Conservation (phyloP, 805 yeast species). For the Cyberlindnera galapagoensis region DNA sequence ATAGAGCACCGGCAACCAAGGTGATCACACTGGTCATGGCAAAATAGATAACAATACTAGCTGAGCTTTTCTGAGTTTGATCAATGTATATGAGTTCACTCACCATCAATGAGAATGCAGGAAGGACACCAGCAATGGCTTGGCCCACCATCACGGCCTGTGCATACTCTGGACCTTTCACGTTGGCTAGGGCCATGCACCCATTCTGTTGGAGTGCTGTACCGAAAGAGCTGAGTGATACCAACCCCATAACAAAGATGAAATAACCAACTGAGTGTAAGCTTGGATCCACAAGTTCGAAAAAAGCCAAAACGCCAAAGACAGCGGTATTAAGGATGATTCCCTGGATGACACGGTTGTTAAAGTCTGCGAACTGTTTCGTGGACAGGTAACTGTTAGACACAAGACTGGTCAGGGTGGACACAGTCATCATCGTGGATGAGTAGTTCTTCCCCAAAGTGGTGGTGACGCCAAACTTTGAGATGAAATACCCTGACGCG, state of each 20-base stretch:
- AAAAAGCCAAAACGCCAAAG: conserved; percentile 34
- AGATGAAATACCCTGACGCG: conserved; percentile 71
- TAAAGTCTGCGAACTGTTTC: conserved; percentile 55
- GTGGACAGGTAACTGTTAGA: conserved; percentile 59
- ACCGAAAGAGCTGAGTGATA: conserved; percentile 62
- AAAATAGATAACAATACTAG: conserved; percentile 35
- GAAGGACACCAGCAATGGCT: conserved; percentile 89
- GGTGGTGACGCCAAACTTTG: conserved; percentile 46
- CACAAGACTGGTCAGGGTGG: conserved; percentile 60
- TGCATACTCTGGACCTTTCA: conserved; percentile 68
- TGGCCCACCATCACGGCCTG: conserved; percentile 95
- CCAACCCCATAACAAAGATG: conserved; percentile 51
- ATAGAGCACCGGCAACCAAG: conserved; percentile 33
- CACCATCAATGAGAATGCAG: conserved; percentile 61
- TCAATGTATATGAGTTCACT: conserved; percentile 34
- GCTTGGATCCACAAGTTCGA: conserved; percentile 18
- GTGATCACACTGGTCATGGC: conserved; percentile 46
- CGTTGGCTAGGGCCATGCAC: conserved; percentile 77
- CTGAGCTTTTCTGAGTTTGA: conserved; percentile 20
- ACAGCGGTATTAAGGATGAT: conserved; percentile 47
- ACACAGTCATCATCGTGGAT: conserved; percentile 82
- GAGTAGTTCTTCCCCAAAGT: conserved; percentile 53
- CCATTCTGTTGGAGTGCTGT: conserved; percentile 87
- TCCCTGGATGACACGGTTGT: conserved; percentile 53
- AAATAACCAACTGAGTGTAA: conserved; percentile 29